These are phyloP conservation scores for Podospora didyma DNA, from an alignment of 495 filamentous ascomycete genomes.

Conservation along the genomic window DNA sequence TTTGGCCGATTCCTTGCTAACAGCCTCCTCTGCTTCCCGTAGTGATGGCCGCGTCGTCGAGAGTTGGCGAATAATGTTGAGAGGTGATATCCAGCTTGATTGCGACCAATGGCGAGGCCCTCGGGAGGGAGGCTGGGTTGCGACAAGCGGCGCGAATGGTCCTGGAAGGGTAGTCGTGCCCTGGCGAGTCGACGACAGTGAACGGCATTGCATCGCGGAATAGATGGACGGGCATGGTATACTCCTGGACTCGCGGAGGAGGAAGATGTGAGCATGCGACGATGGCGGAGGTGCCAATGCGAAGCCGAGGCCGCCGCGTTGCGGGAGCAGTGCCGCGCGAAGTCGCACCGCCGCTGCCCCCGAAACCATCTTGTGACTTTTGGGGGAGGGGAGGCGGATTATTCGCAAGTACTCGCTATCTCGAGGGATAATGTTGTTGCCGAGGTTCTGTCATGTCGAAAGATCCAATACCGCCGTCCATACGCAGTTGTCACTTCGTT, in stretches of 20 bases:
- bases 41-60: slow-evolving; percentile 20
- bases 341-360: slow-evolving; percentile 27
- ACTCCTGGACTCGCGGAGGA: background rate
- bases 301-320: slow-evolving; percentile 23
- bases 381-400: background rate
- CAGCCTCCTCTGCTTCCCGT: slow-evolving; percentile 5
- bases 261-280: slow-evolving; percentile 1
- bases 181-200: slow-evolving; percentile 8
- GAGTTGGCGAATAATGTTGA: slow-evolving; percentile 23
- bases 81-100: slow-evolving; percentile 19
- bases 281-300: slow-evolving; percentile 3
- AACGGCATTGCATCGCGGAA: slow-evolving; percentile 2
- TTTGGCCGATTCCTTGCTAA: slow-evolving; percentile 3
- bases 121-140: background rate
- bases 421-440: slow-evolving; percentile 6
- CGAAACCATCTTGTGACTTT: slow-evolving; percentile 26
- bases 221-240: background rate
- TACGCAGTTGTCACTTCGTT: background rate
- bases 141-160: slow-evolving; percentile 1
- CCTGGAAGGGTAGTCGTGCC: slow-evolving; percentile 4
- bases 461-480: background rate
- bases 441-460: slow-evolving; percentile 22
- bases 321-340: slow-evolving; percentile 33
- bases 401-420: slow-evolving; percentile 12
- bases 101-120: slow-evolving; percentile 1